Base-by-base conservation (phyloP, 2,329 filamentous ascomycete genomes). In the Talaromyces sp. region DNA sequence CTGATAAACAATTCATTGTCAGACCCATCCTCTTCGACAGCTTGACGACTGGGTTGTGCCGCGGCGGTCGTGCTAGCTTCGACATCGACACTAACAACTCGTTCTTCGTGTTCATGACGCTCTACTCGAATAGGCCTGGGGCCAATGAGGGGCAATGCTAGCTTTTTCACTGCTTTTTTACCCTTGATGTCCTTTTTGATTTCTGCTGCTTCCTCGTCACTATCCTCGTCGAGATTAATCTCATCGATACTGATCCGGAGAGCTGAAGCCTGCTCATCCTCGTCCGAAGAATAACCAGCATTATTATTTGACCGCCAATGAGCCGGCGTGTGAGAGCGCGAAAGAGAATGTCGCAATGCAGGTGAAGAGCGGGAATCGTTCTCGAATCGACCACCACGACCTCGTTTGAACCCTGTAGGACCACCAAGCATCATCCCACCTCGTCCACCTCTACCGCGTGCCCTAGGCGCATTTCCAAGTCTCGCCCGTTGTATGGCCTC, bases 211-310 rank as follows among this genome's bases (percentile, higher is more conserved):
- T 70, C 72, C 3, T 77, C 74, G 54, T 83, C 80, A 35, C 85
- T 84, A 64, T 86, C 82, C 58, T 83, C 85, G 13, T 84, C 81
- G 13, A 87, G 72, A 67, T 83, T 82, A 67, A 87, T 83, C n/a
- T 81, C 74, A 68, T 89, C 86, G 63, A 89, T 85, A 67, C 86
- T 82, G 62, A 83, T 77, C 61, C 83, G 79, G 47, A 80, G 77
- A 27, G 77, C 80, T 27, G 77, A 59, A 74, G 49, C 62, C 8
- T 45, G 25, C 6, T 81, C 78, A 35, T 75, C 75, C 58, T 83
- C 84, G 63, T 86, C 84, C 47, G 71, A 77, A 33, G 76, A 80
- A 43, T 73, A 70, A 67, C 76, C 73, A n/a, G 61, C 70, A n/a
- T 60, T 58, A 15, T 33, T 56, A 27, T 19, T 22, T 33, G 62